Base-by-base conservation (phyloP, 1,139 yeast genomes). In the Yamadazyma siamensis region DNA sequence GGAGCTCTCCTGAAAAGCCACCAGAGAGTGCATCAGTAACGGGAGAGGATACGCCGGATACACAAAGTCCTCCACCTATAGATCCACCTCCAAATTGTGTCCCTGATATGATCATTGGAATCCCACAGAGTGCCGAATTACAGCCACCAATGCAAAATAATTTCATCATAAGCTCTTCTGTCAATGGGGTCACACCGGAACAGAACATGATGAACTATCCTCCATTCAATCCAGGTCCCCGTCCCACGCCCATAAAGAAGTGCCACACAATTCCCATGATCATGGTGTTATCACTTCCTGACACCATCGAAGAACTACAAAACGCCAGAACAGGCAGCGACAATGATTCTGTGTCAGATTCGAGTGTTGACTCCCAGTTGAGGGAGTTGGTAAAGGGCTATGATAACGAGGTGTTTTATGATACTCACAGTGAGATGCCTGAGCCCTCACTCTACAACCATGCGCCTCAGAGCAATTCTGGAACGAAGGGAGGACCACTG, bases 181-280 rank as follows among this genome's bases (percentile, higher is more conserved):
- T 45, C 11, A 50, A 49, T 23, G 56, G 55, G 1, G 41, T 52
- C n/a, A 34, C 44, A 3, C 57, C 59, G 1, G 45, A 45, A 14
- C 30, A 37, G 16, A 54, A 54, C 28, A 54, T 54, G 56, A 52
- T 54, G 59, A 54, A 54, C 27, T 49, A 26, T 25, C 50, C 51
- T 3, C 58, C 59, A 1, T 51, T 54, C 36, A 43, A 50, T 23
- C 55, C 55, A 0, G 28, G 44, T 13, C 58, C 59, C 4, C 19
- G 26, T 9, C 56, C 56, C 7, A 33, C 38, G 6, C 41, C 43
- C 4, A 47, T 49, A 1, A 42, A 33, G 4, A 44, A 29, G 23
- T 27, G 21, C n/a, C 7, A 14, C 8, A n/a, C 25, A 4, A 30
- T 28, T 21, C 35, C 46, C 5, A 15, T 43, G 5, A 27, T 43